Evolutionary conservation across 164 flowering plant species (phyloP).

Genomic region (Hamamelis virginiana): DNA sequence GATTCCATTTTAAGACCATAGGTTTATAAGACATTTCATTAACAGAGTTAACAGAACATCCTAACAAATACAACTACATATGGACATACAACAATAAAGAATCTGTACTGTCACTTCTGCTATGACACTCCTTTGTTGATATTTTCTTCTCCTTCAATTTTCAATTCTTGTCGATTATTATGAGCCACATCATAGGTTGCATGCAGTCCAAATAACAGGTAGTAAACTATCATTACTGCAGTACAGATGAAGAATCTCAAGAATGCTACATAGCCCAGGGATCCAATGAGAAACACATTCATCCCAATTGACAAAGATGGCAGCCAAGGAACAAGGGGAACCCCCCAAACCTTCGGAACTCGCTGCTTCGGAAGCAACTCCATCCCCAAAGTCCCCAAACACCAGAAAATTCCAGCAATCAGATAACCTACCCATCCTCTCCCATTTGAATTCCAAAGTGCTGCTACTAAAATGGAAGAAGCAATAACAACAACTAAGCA

Average conservation of each 20-base stretch:
- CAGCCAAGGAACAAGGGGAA: conserved; percentile 83
- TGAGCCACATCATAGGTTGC: conserved; percentile 82
- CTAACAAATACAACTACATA: too few relatives aligned
- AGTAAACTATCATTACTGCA: conserved; percentile 65
- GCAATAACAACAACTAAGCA: conserved; percentile 40
- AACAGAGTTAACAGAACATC: too few relatives aligned
- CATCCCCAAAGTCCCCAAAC: conserved; percentile 56
- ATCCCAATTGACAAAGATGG: conserved; percentile 76
- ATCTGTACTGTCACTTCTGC: too few relatives aligned
- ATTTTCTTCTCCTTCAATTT: conserved; percentile 18
- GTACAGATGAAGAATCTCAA: conserved; percentile 70
- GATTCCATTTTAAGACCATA: too few relatives aligned
- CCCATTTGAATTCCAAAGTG: conserved; percentile 33
- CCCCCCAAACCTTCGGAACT: conserved; percentile 70
- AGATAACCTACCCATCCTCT: conserved; percentile 62
- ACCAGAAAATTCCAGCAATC: conserved; percentile 48
- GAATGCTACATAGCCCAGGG: conserved; percentile 61
- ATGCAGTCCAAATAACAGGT: conserved; percentile 70
- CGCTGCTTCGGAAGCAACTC: conserved; percentile 45
- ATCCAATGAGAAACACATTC: conserved; percentile 79
- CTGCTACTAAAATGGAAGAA: conserved; percentile 52
- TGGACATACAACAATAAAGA: too few relatives aligned
- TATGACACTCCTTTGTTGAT: background rate
- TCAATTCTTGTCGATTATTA: conserved; percentile 21
- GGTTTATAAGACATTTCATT: too few relatives aligned